These are phyloP conservation scores for Paramecium tetraurelia DNA, from an alignment of 73 alveolate genomes.

Conservation along the genomic window DNA sequence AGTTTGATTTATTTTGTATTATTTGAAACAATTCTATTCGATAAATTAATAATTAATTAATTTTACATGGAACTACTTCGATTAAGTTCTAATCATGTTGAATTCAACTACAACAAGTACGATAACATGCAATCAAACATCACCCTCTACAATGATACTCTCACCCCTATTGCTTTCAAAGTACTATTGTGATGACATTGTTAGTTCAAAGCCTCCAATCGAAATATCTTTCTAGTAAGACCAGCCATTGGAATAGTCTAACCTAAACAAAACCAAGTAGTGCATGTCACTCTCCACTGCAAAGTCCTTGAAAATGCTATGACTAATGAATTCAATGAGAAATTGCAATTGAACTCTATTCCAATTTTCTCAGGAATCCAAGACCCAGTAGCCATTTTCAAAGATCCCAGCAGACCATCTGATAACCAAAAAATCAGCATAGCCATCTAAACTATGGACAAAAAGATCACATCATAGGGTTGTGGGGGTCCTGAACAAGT, in stretches of 20 bases:
- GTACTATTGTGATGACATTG: neutral
- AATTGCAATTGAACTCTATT: neutral
- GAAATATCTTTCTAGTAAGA: neutral
- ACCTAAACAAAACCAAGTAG: neutral
- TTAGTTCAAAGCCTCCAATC: constrained; percentile 28
- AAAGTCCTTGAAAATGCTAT: neutral
- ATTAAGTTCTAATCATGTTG: neutral
- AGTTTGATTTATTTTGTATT: neutral
- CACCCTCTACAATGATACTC: neutral
- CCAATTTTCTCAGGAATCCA: neutral
- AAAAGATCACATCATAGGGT: neutral
- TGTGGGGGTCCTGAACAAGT: neutral
- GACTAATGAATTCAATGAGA: neutral
- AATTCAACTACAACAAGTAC: neutral
- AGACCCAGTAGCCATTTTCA: neutral
- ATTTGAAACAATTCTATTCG: neutral
- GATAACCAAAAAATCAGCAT: neutral
- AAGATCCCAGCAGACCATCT: neutral
- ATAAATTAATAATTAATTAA: neutral
- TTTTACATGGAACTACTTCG: neutral
- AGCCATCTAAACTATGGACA: neutral
- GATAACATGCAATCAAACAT: neutral
- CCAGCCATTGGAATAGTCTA: neutral
- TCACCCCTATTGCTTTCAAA: neutral
- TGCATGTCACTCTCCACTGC: neutral